A percentile compares a stretch with the other conserved stretches of the same genome.
These are phyloP conservation scores for Eutrema japonicum DNA, from an alignment of 345 rosid genomes.

Conservation along the genomic window DNA sequence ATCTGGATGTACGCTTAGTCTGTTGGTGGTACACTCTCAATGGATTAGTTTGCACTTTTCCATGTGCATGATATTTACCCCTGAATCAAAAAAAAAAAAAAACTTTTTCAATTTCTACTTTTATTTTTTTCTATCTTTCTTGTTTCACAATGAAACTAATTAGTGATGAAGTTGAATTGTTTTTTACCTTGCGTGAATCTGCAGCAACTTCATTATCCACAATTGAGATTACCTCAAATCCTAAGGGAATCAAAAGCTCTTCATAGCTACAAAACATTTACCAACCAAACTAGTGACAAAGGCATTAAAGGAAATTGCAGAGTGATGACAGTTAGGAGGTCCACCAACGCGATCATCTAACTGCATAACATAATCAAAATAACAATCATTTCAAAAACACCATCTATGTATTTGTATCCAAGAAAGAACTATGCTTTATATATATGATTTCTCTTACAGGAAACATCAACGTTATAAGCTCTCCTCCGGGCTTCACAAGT, in stretches of 20 bases:
- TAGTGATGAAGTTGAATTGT: constrained; percentile 17
- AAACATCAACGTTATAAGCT: constrained; percentile 76
- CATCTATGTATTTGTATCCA: background rate
- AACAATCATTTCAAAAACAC: background rate
- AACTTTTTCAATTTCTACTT: background rate
- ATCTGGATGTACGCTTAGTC: too few species aligned
- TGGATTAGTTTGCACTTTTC: too few species aligned
- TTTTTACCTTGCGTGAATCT: constrained; percentile 60
- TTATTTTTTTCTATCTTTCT: background rate
- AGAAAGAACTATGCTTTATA: background rate
- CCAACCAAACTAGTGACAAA: background rate
- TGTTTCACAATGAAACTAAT: constrained; percentile 1
- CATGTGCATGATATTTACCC: too few species aligned
- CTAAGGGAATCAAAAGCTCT: constrained; percentile 37
- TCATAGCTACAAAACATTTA: constrained; percentile 29
- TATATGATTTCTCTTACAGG: constrained; percentile 49
- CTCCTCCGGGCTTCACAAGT: constrained; percentile 67
- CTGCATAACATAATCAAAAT: constrained; percentile 25
- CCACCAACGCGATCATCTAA: constrained; percentile 21
- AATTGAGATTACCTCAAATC: constrained; percentile 31
- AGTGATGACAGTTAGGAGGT: constrained; percentile 24
- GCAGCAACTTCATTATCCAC: constrained; percentile 40
- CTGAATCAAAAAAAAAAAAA: too few species aligned
- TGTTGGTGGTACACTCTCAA: too few species aligned
- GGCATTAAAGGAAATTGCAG: background rate